Percentiles rank a stretch among this genome's conserved stretches.
Conservation (phyloP, 805 yeast genomes). For the Priceomyces medius region DNA sequence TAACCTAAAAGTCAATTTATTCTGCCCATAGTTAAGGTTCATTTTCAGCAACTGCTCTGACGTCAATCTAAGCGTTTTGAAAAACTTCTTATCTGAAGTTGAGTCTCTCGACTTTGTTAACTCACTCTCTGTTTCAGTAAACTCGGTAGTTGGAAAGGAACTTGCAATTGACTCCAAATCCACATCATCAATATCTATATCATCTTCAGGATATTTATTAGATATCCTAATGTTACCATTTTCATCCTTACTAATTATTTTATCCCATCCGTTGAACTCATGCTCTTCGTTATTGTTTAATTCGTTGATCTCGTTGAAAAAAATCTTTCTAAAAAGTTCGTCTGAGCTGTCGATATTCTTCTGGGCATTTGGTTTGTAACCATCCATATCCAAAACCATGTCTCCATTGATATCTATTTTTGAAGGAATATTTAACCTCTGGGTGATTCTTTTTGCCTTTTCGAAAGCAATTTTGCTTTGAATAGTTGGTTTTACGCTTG, state of each 20-base stretch:
- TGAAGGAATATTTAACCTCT: constrained; percentile 79
- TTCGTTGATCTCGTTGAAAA: constrained; percentile 65
- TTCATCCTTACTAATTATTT: constrained; percentile 50
- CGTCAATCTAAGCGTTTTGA: constrained; percentile 85
- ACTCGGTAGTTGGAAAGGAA: constrained; percentile 6
- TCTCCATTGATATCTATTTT: constrained; percentile 88
- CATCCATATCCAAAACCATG: constrained; percentile 88
- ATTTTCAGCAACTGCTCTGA: constrained; percentile 82
- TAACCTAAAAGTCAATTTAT: constrained; percentile 74
- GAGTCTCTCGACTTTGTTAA: constrained; percentile 16
- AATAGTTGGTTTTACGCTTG: constrained; percentile 22
- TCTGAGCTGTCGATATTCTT: constrained; percentile 76
- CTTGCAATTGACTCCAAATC: constrained; percentile 11
- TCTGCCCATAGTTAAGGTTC: constrained; percentile 74
- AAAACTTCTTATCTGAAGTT: constrained; percentile 44
- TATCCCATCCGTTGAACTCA: constrained; percentile 34
- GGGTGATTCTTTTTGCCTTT: constrained; percentile 61
- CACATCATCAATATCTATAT: constrained; percentile 52
- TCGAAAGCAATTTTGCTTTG: constrained; percentile 48
- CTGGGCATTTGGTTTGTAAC: constrained; percentile 80
- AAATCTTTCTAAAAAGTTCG: constrained; percentile 65
- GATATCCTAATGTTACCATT: constrained; percentile 66
- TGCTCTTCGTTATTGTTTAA: constrained; percentile 17
- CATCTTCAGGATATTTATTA: constrained; percentile 40
- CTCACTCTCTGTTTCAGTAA: constrained; percentile 55